These are phyloP conservation scores for Fusarium decemcellulare DNA, from an alignment of 2,329 filamentous ascomycete species.

Conservation along the genomic window DNA sequence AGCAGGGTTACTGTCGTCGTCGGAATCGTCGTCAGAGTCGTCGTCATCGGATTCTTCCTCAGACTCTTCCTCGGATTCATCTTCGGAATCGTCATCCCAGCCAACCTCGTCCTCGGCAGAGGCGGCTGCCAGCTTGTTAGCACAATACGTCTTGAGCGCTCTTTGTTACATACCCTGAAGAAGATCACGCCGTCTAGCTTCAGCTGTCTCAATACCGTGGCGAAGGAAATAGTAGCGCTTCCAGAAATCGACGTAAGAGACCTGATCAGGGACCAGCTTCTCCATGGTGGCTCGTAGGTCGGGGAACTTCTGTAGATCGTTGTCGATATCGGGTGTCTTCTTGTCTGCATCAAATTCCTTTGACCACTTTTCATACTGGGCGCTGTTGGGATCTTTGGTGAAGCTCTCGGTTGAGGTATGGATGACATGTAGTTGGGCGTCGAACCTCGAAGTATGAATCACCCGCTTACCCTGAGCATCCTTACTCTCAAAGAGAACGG, in stretches of 20 bases:
- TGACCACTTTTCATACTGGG: constrained; percentile 82
- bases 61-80: constrained; percentile 4
- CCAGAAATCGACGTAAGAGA: constrained; percentile 95
- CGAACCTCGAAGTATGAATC: constrained; percentile 94
- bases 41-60: constrained; percentile 25
- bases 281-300: constrained; percentile 94
- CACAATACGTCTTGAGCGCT: background rate
- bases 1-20: constrained; percentile 39
- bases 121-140: constrained; percentile 65
- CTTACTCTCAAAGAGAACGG: constrained; percentile 93
- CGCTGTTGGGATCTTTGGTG: constrained; percentile 81
- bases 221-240: constrained; percentile 94
- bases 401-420: constrained; percentile 89
- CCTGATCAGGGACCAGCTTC: constrained; percentile 91
- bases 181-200: constrained; percentile 88
- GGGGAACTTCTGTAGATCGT: constrained; percentile 86
- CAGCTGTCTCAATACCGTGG: constrained; percentile 93
- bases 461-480: constrained; percentile 91
- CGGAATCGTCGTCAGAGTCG: constrained; percentile 42
- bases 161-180: constrained; percentile 79
- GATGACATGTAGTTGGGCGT: constrained; percentile 95
- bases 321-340: constrained; percentile 87
- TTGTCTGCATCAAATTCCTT: constrained; percentile 83
- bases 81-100: constrained; percentile 81
- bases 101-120: constrained; percentile 79